These are phyloP conservation scores for Cystobasidiopsis lactophilus DNA, from an alignment of 768 basidiomycete species.

Conservation along the genomic window DNA sequence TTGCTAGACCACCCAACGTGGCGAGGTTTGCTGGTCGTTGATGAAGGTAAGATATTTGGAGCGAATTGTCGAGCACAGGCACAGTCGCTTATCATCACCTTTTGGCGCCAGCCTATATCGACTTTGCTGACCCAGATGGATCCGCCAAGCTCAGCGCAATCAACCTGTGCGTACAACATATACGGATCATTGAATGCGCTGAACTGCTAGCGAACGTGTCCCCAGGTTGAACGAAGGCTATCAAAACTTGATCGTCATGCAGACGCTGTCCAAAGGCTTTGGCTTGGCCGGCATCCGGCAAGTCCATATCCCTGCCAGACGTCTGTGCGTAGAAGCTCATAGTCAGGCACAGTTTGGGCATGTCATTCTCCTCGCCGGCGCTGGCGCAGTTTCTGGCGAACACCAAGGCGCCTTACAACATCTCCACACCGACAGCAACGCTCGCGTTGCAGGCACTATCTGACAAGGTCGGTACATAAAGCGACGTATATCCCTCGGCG, in stretches of 20 bases:
- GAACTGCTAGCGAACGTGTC: constrained; percentile 2
- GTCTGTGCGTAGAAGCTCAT: neutral
- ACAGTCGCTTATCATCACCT: too few species aligned
- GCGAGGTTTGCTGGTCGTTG: constrained; percentile 78
- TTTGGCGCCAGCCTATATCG: constrained; percentile 62
- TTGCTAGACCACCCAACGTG: constrained; percentile 58
- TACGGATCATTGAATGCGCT: too few species aligned
- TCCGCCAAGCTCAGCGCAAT: constrained; percentile 3
- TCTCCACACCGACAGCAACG: constrained; percentile 68
- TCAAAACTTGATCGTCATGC: constrained; percentile 77
- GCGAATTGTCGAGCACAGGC: too few species aligned
- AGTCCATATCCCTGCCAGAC: constrained; percentile 17
- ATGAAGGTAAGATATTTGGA: constrained; percentile 33
- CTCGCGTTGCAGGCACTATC: constrained; percentile 62
- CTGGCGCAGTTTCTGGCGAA: constrained; percentile 78
- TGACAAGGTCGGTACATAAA: constrained; percentile 23
- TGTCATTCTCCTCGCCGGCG: constrained; percentile 70
- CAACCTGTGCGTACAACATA: neutral
- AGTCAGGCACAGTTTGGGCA: constrained; percentile 43
- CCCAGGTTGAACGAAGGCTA: constrained; percentile 42
- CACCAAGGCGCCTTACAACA: constrained; percentile 93
- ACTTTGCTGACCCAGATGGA: constrained; percentile 43
- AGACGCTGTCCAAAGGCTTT: constrained; percentile 89
- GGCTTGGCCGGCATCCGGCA: constrained; percentile 87
- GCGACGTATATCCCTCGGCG: constrained; percentile 23